These are phyloP conservation scores for Scheffersomyces lignicola DNA, from an alignment of 1,139 yeast species.

Conservation along the genomic window DNA sequence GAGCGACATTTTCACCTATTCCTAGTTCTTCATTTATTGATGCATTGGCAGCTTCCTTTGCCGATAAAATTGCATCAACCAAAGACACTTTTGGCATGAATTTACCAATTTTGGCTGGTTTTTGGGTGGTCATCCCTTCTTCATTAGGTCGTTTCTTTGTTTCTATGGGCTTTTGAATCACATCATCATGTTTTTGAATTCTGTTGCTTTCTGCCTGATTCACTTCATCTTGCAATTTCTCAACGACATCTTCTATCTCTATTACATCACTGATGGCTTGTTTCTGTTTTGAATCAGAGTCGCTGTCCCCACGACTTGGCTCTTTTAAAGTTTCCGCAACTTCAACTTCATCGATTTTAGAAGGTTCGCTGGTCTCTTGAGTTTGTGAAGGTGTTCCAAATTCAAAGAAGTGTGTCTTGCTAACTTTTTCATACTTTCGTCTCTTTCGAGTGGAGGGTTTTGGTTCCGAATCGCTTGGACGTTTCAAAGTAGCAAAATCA, in stretches of 20 bases:
- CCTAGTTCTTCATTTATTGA: constrained; percentile 31
- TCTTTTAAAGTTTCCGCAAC: too few relatives aligned
- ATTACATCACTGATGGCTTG: too few relatives aligned
- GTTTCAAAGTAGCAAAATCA: constrained; percentile 7
- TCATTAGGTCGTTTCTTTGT: background rate
- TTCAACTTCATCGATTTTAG: too few relatives aligned
- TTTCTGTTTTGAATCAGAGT: too few relatives aligned
- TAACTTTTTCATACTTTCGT: constrained; percentile 32
- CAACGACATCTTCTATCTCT: too few relatives aligned
- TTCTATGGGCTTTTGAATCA: too few relatives aligned
- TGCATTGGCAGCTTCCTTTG: constrained; percentile 28
- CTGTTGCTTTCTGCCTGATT: too few relatives aligned
- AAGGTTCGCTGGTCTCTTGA: constrained; percentile 2
- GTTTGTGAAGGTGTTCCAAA: constrained; percentile 15
- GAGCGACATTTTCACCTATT: constrained; percentile 16
- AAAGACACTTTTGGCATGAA: constrained; percentile 20
- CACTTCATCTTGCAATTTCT: too few relatives aligned
- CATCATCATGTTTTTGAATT: too few relatives aligned
- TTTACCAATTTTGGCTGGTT: constrained; percentile 14
- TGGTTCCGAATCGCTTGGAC: constrained; percentile 9
- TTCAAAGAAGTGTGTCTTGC: constrained; percentile 35
- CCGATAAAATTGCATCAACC: constrained; percentile 34
- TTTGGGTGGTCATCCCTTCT: constrained; percentile 4
- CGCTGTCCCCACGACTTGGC: too few relatives aligned
- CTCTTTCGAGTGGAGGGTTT: constrained; percentile 22